Base-by-base conservation (phyloP, 2,329 filamentous ascomycete species). In the Penicillium freii region DNA sequence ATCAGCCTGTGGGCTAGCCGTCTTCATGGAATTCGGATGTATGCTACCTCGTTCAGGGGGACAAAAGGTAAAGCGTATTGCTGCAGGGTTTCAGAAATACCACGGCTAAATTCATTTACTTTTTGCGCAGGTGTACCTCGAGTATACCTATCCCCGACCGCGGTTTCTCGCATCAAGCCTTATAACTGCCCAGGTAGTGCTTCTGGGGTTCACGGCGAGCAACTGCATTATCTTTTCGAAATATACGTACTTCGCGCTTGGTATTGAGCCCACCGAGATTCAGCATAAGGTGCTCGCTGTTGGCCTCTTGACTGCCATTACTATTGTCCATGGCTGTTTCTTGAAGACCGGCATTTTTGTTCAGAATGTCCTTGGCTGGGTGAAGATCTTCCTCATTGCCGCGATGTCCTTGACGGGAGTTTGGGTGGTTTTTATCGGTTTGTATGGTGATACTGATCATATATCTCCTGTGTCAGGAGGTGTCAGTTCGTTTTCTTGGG, bases 31-130 rank as follows among this genome's bases (percentile, higher is more conserved):
- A 66, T 88, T 84, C 64, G 87, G 87, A 0, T 87, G 82, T 65
- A 89, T 89, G 86, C 75, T 90, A 15, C 88, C 88, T 17, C 79
- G 86, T 0, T 87, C 84, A 0, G 87, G 87, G 7, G 87, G 87
- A 25, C 78, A 83, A 27, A 90, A 90, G 72, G 85, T 88, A 27
- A 50, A 53, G 13, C 6, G 17, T 36, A n/a, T 45, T 23, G 33
- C 77, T 84, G 1, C 84, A 81, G 1, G 84, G 85, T 17, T 17
- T 19, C 36, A 43, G 29, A 27, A 29, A 34, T 15, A 25, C 5
- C 19, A 27, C n/a, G 84, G 83, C 50, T 76, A 81, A 66, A 45
- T 8, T 39, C 7, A 1, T 39, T 7, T 31, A 17, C 19, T 10
- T 51, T n/a, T n/a, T 45, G 38, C n/a, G 9, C 38, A 89, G 72